phyloP scores from a whole-genome alignment of 2,329 filamentous ascomycete genomes.

The Trichoderma koningiopsis region DNA sequence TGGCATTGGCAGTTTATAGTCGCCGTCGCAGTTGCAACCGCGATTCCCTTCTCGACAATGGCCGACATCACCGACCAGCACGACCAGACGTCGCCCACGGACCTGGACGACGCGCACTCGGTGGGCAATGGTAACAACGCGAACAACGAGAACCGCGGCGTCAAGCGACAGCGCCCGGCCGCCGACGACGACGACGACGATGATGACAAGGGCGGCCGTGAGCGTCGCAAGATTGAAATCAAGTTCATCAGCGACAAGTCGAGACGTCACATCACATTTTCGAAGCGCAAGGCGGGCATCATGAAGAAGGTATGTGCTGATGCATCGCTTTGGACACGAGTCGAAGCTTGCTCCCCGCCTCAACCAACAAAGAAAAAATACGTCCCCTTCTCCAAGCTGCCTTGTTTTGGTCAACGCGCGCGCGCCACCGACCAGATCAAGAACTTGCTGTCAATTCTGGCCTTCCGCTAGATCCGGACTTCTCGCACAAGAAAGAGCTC shows the following conservation, averaged over 20 bases:
- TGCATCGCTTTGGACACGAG: background rate
- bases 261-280: conserved; percentile 98
- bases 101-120: conserved; percentile 71
- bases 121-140: conserved; percentile 72
- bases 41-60: conserved; percentile 49
- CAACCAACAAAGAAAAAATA: background rate
- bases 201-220: conserved; percentile 95
- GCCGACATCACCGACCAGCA: conserved; percentile 79
- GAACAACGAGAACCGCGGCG: conserved; percentile 71
- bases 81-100: conserved; percentile 73
- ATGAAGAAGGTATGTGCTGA: conserved; percentile 91
- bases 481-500: background rate
- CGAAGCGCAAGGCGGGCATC: conserved; percentile 98
- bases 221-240: conserved; percentile 99
- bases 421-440: background rate
- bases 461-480: conserved; percentile 17
- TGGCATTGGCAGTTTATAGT: conserved; percentile 27
- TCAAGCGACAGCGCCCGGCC: conserved; percentile 83
- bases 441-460: background rate
- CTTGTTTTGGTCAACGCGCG: background rate
- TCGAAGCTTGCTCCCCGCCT: background rate
- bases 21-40: conserved; percentile 25
- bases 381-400: background rate
- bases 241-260: conserved; percentile 99
- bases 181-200: conserved; percentile 96